Percentiles rank a stretch among this genome's conserved stretches.
phyloP scores from a whole-genome alignment of 2,329 filamentous ascomycete genomes.

The Pseudocercospora eumusae region DNA sequence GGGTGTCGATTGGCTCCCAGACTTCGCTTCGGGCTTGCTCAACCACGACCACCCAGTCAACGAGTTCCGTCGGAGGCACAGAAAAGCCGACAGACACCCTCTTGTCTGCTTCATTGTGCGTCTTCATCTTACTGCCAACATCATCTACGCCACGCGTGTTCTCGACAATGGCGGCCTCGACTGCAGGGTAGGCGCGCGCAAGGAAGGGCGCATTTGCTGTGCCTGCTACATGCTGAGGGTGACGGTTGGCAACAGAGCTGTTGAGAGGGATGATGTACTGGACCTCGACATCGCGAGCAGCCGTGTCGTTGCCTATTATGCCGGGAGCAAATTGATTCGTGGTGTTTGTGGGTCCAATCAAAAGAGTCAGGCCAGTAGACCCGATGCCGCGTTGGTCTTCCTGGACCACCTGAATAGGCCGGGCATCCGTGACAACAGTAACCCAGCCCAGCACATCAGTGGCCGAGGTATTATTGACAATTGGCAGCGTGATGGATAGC shows the following conservation, averaged over 20 bases:
- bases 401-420: slow-evolving; percentile 62
- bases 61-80: slow-evolving; percentile 65
- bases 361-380: slow-evolving; percentile 67
- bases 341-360: slow-evolving; percentile 66
- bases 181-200: slow-evolving; percentile 64
- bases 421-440: slow-evolving; percentile 71
- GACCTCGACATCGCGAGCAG: slow-evolving; percentile 27
- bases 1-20: slow-evolving; percentile 70
- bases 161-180: slow-evolving; percentile 59
- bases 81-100: slow-evolving; percentile 80
- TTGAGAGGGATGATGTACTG: slow-evolving; percentile 38
- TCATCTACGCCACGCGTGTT: slow-evolving; percentile 50
- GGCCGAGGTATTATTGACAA: slow-evolving; percentile 65
- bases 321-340: slow-evolving; percentile 59
- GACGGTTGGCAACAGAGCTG: slow-evolving; percentile 31
- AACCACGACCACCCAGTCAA: slow-evolving; percentile 80
- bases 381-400: slow-evolving; percentile 70
- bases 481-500: slow-evolving; percentile 76
- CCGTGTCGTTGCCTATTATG: slow-evolving; percentile 31
- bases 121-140: slow-evolving; percentile 63
- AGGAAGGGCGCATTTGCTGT: slow-evolving; percentile 57
- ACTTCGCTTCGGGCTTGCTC: slow-evolving; percentile 76
- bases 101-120: slow-evolving; percentile 67
- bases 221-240: slow-evolving; percentile 39
- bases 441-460: slow-evolving; percentile 77